These are phyloP conservation scores for Lentinula sp. DNA, from an alignment of 768 basidiomycete genomes.

Conservation along the genomic window DNA sequence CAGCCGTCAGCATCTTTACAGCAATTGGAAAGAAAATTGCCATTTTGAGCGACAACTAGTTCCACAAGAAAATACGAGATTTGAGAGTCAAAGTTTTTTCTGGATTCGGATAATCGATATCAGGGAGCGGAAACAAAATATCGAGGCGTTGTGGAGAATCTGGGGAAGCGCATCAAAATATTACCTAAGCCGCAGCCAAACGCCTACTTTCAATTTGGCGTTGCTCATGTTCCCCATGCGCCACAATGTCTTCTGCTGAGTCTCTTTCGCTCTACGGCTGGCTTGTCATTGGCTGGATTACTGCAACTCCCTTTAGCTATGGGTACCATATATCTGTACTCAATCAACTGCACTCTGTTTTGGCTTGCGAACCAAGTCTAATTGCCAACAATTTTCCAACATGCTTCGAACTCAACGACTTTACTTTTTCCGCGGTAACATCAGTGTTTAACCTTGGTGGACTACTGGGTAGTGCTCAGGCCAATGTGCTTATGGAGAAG, in stretches of 20 bases:
- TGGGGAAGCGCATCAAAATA: not conserved
- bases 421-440: constrained; percentile 78
- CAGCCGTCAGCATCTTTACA: not conserved
- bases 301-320: constrained; percentile 38
- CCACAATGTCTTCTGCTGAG: not conserved
- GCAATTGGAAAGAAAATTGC: not conserved
- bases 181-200: not conserved
- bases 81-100: not conserved
- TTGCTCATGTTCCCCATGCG: not conserved
- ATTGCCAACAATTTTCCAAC: constrained; percentile 41
- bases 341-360: constrained; percentile 78
- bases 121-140: not conserved
- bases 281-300: constrained; percentile 60
- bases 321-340: constrained; percentile 92
- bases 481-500: constrained; percentile 64
- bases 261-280: constrained; percentile 59
- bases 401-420: constrained; percentile 72
- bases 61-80: not conserved
- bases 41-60: not conserved
- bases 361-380: constrained; percentile 55
- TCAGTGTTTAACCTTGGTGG: constrained; percentile 86
- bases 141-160: not conserved
- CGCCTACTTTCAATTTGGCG: not conserved
- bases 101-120: not conserved
- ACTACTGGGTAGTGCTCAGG: constrained; percentile 64